Evolutionary conservation across 1,284 basidiomycete species (phyloP).

Genomic region (Pisolithus thermaeus): DNA sequence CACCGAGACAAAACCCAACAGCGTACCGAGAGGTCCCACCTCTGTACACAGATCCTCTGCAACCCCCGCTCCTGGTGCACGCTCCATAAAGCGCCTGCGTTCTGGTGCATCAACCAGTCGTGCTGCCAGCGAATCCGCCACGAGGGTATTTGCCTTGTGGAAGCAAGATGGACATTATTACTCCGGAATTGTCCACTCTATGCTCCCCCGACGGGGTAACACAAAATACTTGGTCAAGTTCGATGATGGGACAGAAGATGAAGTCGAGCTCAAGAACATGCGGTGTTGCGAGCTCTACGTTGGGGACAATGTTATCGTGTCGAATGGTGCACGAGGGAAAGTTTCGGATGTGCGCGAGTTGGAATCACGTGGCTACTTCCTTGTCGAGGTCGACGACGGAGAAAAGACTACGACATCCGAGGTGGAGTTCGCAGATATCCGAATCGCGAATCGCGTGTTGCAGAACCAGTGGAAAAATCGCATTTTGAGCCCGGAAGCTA

Average conservation of each 20-base stretch:
- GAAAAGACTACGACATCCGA: constrained; percentile 25
- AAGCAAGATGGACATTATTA: constrained; percentile 55
- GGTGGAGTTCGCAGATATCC: constrained; percentile 33
- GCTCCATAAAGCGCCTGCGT: constrained; percentile 29
- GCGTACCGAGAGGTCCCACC: constrained; percentile 22
- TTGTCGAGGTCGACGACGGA: constrained; percentile 36
- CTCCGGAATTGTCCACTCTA: constrained; percentile 46
- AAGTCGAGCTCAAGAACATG: constrained; percentile 48
- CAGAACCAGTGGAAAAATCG: constrained; percentile 50
- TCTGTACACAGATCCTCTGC: constrained; percentile 27
- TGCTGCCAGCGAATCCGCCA: constrained; percentile 23
- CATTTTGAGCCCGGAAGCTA: constrained; percentile 31
- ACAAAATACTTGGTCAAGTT: constrained; percentile 46
- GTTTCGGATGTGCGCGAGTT: constrained; percentile 34
- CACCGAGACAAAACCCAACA: constrained; percentile 17
- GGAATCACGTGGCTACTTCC: constrained; percentile 30
- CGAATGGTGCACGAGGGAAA: constrained; percentile 25
- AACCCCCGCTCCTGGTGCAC: constrained; percentile 22
- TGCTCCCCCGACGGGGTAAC: constrained; percentile 15
- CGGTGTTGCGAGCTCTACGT: constrained; percentile 43
- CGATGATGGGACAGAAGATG: constrained; percentile 48
- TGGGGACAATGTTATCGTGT: constrained; percentile 51
- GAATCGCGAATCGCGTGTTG: constrained; percentile 45
- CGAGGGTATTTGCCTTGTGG: constrained; percentile 67
- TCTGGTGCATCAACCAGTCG: constrained; percentile 24